Base-by-base conservation (phyloP, 1,284 basidiomycete genomes). In the Schizophyllum commune region DNA sequence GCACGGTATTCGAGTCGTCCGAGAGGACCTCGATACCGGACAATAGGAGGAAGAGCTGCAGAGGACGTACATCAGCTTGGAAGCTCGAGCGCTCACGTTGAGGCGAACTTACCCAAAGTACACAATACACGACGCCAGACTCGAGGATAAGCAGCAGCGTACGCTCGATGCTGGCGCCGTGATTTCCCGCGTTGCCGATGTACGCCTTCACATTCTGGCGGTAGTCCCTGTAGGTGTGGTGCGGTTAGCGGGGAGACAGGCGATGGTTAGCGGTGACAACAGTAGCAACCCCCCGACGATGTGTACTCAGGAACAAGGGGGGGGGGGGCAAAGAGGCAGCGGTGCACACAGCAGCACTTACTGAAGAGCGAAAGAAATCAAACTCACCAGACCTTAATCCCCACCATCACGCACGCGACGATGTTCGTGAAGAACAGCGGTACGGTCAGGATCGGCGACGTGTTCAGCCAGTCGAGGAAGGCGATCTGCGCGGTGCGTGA, bases 81-180 rank as follows among this genome's bases (percentile, higher is more conserved):
- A 39, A 39, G 34, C 34, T n/a, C n/a, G 27, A 27, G 27, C 27
- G 5, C 27, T 27, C 27, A 5, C 27, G 27, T 27, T 6, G 34
- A 39, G 34, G 34, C 7, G 32, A 17, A 15, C 64, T 13, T 34
- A 65, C 64, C 64, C 64, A 65, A 32, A 65, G 63, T 11, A 52
- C 33, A 27, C 62, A 65, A 39, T 65, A 65, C 5, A 65, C 5
- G 2, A 54, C 55, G 15, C 64, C 64, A 7, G 58, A 54, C 51
- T 65, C 64, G 56, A 63, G 60, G 5, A 65, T 32, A 19, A 65
- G 39, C 20, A 65, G 61, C 56, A 65, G 39, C n/a, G 63, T 34
- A 5, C 52, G 57, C 61, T 65, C 64, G 32, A 65, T 55, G 39
- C 39, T 59, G 21, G 58, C 63, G 19, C 56, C 22, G 1, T 15